Base-by-base conservation (phyloP, 768 basidiomycete species). In the Coprinopsis cinerea region DNA sequence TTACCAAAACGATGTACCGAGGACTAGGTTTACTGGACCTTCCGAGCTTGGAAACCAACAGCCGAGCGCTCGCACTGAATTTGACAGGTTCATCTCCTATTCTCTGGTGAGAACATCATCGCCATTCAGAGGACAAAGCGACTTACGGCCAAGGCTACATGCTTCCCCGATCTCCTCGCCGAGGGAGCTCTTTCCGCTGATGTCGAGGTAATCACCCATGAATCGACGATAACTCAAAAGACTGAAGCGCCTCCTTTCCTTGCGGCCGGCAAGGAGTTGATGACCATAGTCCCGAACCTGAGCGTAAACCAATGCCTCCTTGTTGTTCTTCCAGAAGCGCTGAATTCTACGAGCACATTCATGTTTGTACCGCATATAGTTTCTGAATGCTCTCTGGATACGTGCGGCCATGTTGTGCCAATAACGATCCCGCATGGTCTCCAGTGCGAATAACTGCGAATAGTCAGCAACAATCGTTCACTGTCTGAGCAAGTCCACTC, bases 361-460 rank as follows among this genome's bases (percentile, higher is more conserved):
- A 58, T 93, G 81, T 68, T 89, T 92, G 69, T 96, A 91, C 7
- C 95, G 82, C 78, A 94, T 79, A 65, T 96, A 96, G 64, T 96
- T 95, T 51, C 95, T 78, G 79, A 85, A 99, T 3, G 92, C 92
- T 27, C 96, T 84, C 66, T 99, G 96, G 45, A 99, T 99, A 39
- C 96, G 86, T 22, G 71, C 81, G 0, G 96, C 96, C 96, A 99
- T 99, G 67, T 97, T 98, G 66, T 99, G 96, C 96, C 96, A 99
- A 67, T 98, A 99, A 47, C 89, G 83, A 64, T 99, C 96, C 45
- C 96, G 85, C 92, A 98, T 98, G 5, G 92, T 94, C 72, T 99
- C 96, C 49, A 99, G 72, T 11, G 95, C 96, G 64, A 99, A 99
- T 18, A 99, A 80, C 92, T 97, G 50, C 5, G 44, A 44, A 39